Evolutionary conservation across 164 flowering plant genomes (phyloP).

Genomic region (Vitis rotundifolia): DNA sequence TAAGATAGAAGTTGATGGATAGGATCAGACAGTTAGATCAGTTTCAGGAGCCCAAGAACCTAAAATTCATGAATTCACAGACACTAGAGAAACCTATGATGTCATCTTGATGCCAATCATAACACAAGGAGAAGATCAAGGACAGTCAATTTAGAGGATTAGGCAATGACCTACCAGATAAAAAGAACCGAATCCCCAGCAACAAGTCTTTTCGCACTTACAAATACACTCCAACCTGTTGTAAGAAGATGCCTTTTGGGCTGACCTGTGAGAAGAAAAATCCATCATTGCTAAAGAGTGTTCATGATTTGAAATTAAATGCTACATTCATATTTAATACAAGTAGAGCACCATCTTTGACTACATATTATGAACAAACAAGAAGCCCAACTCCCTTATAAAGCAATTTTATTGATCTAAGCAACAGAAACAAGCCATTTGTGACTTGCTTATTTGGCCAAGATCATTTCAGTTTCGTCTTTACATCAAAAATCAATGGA

Average conservation of each 20-base stretch:
- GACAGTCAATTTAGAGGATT: not conserved
- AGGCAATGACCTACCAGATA: constrained; percentile 57
- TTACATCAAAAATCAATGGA: no score
- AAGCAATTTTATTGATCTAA: no score
- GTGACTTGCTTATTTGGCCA: no score
- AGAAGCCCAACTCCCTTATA: no score
- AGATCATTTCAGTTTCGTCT: no score
- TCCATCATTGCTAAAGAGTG: not conserved
- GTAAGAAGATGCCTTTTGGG: constrained; percentile 93
- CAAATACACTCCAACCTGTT: constrained; percentile 93
- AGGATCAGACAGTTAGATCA: not conserved
- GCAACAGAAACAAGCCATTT: no score
- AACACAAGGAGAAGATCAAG: not conserved
- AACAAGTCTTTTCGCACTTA: constrained; percentile 86
- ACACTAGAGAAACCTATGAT: not conserved
- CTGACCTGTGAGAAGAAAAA: constrained; percentile 60
- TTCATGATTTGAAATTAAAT: no score
- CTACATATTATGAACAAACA: no score
- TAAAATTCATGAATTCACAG: not conserved
- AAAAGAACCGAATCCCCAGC: constrained; percentile 94
- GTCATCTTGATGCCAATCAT: not conserved
- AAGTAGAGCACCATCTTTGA: no score
- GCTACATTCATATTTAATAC: no score
- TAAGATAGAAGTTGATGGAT: not conserved
- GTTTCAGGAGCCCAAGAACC: not conserved